Evolutionary conservation across 2,329 filamentous ascomycete genomes (phyloP), one percentile per base, ranked within the genome.

Genomic region (Tetracladium maxilliforme): DNA sequence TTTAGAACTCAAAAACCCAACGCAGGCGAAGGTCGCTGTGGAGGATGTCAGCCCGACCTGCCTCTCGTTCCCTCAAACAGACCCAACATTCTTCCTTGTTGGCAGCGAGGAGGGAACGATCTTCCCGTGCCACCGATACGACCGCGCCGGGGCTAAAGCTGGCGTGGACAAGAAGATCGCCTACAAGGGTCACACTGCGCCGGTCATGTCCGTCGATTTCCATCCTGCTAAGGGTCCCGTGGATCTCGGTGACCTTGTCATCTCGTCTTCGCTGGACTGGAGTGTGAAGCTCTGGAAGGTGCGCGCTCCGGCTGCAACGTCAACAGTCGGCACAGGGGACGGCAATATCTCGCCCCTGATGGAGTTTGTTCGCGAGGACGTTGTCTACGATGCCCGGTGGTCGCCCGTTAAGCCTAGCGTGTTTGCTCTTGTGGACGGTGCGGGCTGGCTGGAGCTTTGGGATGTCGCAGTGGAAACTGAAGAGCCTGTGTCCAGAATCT

Each of bases 201-300:
- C 90, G 1, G 84, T 98, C 41, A 93, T 94, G 76, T 90, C 81
- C 6, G 76, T 94, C 9, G 79, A 90, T 47, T 98, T 95, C 57
- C 90, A 98, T 45, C 90, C 90, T 3, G 78, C 83, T 4, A 73
- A 81, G 26, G 92, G 90, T 2, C 84, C 86, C 4, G 76, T 98
- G 25, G 92, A 98, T 51, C 71, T 98, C 6, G 86, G 87, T 15
- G 92, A 98, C 43, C 60, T 98, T 6, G 82, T 95, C 30, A 68
- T 98, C 24, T 86, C 78, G n/a, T 80, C 82, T 4, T 87, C 80
- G 21, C 63, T 98, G 6, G 90, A 98, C 56, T 98, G 90, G 90
- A 92, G 78, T 38, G 84, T 94, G 38, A 94, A 92, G 54, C 61
- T 98, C 10, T 98, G 90, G 90, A 90, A 90, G 50, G 79, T 92